Base-by-base conservation (phyloP, 192 early-diverging fungal genomes). In the Funneliformis geosporum region DNA sequence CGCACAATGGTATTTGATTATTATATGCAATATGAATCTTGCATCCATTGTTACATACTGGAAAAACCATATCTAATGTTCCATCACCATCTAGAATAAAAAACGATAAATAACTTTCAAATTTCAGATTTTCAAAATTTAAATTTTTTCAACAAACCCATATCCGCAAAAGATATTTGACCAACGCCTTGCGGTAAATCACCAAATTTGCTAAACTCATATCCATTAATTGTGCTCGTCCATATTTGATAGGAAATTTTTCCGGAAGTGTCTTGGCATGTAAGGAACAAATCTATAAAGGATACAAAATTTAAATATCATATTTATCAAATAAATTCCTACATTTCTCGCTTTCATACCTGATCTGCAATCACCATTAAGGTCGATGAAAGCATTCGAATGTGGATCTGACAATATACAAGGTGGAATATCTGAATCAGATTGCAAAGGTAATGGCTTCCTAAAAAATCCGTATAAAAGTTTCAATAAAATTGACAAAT, bases 321-420 rank as follows among this genome's bases (percentile, higher is more conserved):
- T 50, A 40, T n/a, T 73, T 80, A 2, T 68, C 25, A 27, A 74
- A 38, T 44, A 50, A 50, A 50, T 18, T 5, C 14, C 14, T 50
- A 33, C 18, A 18, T 50, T 55, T 4, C 7, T 55, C 21, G 14
- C 14, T 50, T 5, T 55, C 18, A 80, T 84, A 90, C 91, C 92
- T 73, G 94, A 89, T 70, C 93, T 82, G 81, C 96, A 98, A 87
- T 98, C 96, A 28, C 96, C 96, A 79, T 98, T 86, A 39, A 98
- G 81, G 83, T 98, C 96, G 1, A 98, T 79, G 89, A 97, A 98
- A 6, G 95, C 95, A 83, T 92, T 96, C 0, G 95, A 96, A 80
- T 98, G 95, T n/a, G 94, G 94, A 60, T 88, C 79, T 16, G 93
- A 82, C n/a, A 91, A 87, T 55, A 60, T 85, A 81, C 96, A 98